A percentile compares a stretch with the other conserved stretches of the same genome.
phyloP scores from a whole-genome alignment of 495 filamentous ascomycete species.

The Trichocladium uniseriatum region DNA sequence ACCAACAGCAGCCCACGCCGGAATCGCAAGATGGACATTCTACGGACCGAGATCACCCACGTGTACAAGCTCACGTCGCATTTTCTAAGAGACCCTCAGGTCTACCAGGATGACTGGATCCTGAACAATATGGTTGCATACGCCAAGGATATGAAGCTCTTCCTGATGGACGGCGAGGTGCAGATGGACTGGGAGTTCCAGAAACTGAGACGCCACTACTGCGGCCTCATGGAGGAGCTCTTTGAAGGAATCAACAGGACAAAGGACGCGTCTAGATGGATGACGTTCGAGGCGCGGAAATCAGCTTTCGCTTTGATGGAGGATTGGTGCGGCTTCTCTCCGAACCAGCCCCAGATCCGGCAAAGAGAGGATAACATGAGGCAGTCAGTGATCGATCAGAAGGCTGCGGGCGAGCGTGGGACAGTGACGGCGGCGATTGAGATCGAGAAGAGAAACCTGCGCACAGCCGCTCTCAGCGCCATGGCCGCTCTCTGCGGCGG shows the following conservation, averaged over 20 bases:
- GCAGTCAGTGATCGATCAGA: slow-evolving; percentile 61
- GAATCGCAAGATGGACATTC: slow-evolving; percentile 69
- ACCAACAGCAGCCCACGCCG: slow-evolving; percentile 65
- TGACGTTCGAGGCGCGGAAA: slow-evolving; percentile 89
- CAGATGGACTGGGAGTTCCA: slow-evolving; percentile 97
- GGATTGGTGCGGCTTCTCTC: slow-evolving; percentile 96
- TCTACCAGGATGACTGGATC: slow-evolving; percentile 87
- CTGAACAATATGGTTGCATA: slow-evolving; percentile 82
- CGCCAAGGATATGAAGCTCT: slow-evolving; percentile 84
- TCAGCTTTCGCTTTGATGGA: slow-evolving; percentile 95
- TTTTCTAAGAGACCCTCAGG: slow-evolving; percentile 69
- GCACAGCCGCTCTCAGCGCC: slow-evolving; percentile 81
- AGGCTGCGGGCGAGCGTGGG: slow-evolving; percentile 54
- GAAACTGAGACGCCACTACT: slow-evolving; percentile 83
- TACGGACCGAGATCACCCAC: slow-evolving; percentile 90
- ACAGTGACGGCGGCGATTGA: slow-evolving; percentile 82
- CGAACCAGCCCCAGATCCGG: slow-evolving; percentile 74
- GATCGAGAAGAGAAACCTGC: slow-evolving; percentile 87
- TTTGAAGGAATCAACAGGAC: slow-evolving; percentile 87
- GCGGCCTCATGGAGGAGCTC: slow-evolving; percentile 82
- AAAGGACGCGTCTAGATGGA: slow-evolving; percentile 78
- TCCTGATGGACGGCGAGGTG: slow-evolving; percentile 84
- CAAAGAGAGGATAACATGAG: slow-evolving; percentile 83
- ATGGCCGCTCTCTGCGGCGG: slow-evolving; percentile 94
- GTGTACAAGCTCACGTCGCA: slow-evolving; percentile 91